phyloP scores from a whole-genome alignment of 176 grass and related monocot genomes.

The Carex pumila region DNA sequence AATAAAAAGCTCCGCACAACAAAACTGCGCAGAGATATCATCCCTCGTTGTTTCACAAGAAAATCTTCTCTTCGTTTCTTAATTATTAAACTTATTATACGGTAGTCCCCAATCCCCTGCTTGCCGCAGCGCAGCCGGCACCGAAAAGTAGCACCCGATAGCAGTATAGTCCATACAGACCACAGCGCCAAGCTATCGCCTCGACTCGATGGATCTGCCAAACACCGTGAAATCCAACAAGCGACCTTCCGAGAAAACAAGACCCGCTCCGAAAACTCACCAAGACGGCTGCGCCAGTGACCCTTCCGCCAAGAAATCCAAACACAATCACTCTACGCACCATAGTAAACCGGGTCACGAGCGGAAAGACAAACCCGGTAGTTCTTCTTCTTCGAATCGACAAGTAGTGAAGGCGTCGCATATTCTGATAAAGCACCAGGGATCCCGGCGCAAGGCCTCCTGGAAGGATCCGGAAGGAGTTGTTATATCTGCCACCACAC shows the following conservation, averaged over 20 bases:
- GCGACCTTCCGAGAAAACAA: background rate
- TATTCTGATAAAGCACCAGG: slow-evolving; percentile 97
- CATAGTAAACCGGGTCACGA: slow-evolving; percentile 21
- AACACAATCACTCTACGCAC: slow-evolving; percentile 4
- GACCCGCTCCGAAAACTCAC: background rate
- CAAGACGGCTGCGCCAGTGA: background rate
- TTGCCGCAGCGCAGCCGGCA: background rate
- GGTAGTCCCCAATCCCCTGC: background rate
- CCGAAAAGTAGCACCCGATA: background rate
- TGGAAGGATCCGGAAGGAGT: slow-evolving; percentile 78
- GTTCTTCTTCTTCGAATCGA: slow-evolving; percentile 9
- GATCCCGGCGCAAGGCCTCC: slow-evolving; percentile 77
- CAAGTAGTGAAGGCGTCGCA: slow-evolving; percentile 62
- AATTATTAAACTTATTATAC: too few relatives aligned
- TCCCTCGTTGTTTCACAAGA: too few relatives aligned
- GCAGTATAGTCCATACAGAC: background rate
- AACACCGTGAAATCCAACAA: background rate
- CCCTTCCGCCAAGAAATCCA: slow-evolving; percentile 17
- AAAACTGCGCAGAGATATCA: too few relatives aligned
- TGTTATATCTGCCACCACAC: slow-evolving; percentile 73
- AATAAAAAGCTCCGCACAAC: too few relatives aligned
- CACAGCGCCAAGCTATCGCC: background rate
- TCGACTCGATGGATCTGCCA: background rate
- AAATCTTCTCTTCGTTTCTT: too few relatives aligned
- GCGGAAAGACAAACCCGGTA: slow-evolving; percentile 19